Base-by-base conservation (phyloP, 2,329 filamentous ascomycete genomes). In the Hypoxylon sp. region DNA sequence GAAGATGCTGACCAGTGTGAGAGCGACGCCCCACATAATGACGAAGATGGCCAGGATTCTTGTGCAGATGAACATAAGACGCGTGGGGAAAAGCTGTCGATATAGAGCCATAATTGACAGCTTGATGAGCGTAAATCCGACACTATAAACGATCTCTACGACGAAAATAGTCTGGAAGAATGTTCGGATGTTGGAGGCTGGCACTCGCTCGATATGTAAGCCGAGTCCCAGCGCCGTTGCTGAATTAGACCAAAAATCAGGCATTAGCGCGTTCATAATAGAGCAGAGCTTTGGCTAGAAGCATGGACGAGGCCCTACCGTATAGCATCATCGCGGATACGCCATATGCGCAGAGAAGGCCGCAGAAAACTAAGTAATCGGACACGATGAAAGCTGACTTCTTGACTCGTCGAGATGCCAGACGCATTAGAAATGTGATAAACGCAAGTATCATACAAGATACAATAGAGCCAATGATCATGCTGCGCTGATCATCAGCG, bases 51-150 rank as follows among this genome's bases (percentile, higher is more conserved):
- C 21, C 13, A 53, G 11, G 4, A 53, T 17, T 28, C 32, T n/a
- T 2, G 51, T 53, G 25, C 51, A 41, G n/a, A 41, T 28, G 9
- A 36, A 38, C 10, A 57, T 46, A 9, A 46, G 19, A 2, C 28
- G 41, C 17, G 53, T 57, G 19, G 53, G 53, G 17, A 57, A 57
- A 2, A 57, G 41, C 17, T 46, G 53, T 23, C 53, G 28, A n/a
- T 57, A 57, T 2, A 57, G 41, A 17, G 43, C 30, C 13, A 57
- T 32, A 7, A 57, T 46, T 5, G 53, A 57, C 5, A 57, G 30
- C 25, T 57, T 57, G 13, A 57, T 34, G 25, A 57, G 19, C n/a
- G 17, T n/a, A 14, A 46, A 46, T 2, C 53, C 38, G 17, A 19
- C 11, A 17, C 38, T 21, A 17, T 57, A 57, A 10, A 34, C 7